phyloP scores from a whole-genome alignment of 2,329 filamentous ascomycete genomes.

The Colletotrichum gigasporum region DNA sequence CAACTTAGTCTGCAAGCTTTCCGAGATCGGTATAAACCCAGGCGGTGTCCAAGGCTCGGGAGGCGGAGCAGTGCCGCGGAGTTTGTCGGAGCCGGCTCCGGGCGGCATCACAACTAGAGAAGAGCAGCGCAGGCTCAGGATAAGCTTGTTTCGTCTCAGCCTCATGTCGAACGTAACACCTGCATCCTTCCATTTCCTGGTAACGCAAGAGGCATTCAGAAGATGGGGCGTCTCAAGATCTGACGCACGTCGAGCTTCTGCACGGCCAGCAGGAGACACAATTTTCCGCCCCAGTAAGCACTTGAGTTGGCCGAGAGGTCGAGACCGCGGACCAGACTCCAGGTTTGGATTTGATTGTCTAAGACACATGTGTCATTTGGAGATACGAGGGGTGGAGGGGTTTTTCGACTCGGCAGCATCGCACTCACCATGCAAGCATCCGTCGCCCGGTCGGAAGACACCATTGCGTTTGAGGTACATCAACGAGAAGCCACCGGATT shows the following conservation, averaged over 20 bases:
- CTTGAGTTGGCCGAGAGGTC: not conserved
- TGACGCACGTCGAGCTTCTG: conserved; percentile 7
- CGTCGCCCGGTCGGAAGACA: not conserved
- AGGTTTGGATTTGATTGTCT: conserved; percentile 1
- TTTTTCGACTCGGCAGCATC: not conserved
- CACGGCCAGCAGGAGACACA: not conserved
- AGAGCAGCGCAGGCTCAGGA: not conserved
- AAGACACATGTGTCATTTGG: conserved; percentile 11
- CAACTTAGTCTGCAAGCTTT: conserved; percentile 20
- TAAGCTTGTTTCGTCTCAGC: not conserved
- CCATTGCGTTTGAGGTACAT: not conserved
- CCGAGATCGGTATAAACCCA: not conserved
- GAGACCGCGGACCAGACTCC: not conserved
- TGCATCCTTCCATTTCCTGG: not conserved
- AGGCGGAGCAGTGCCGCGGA: not conserved
- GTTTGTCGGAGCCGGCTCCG: conserved; percentile 23
- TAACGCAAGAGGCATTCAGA: not conserved
- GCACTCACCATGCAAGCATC: conserved; percentile 24
- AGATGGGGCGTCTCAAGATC: conserved; percentile 1
- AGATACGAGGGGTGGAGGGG: not conserved
- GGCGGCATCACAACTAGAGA: not conserved
- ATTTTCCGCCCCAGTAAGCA: no score
- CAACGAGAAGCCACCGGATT: conserved; percentile 2
- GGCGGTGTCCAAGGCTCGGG: not conserved
- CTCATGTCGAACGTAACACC: not conserved